Conservation (phyloP, 805 yeast genomes). For the Hanseniaspora singularis region DNA sequence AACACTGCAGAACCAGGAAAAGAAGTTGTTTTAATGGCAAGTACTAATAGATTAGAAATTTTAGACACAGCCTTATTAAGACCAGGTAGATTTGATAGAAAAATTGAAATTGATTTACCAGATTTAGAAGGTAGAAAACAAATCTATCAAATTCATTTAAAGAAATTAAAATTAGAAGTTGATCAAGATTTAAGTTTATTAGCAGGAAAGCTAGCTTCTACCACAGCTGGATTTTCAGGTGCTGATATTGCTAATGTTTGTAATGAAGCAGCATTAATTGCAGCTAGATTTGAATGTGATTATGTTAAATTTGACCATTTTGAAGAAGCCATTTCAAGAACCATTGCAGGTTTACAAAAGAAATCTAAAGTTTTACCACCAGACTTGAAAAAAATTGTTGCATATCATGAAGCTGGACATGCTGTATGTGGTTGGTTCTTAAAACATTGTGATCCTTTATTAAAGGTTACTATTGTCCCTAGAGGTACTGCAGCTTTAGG, state of each 20-base stretch:
- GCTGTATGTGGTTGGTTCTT: conserved; percentile 97
- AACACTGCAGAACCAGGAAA: conserved; percentile 47
- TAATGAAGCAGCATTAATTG: conserved; percentile 94
- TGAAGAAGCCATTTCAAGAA: conserved; percentile 94
- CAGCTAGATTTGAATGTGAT: conserved; percentile 72
- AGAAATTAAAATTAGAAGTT: conserved; percentile 43
- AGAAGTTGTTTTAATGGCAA: conserved; percentile 93
- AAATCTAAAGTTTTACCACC: conserved; percentile 72
- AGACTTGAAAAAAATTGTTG: conserved; percentile 81
- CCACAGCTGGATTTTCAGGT: conserved; percentile 97
- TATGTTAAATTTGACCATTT: conserved; percentile 67
- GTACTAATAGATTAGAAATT: conserved; percentile 92
- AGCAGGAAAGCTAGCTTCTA: conserved; percentile 81
- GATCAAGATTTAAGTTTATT: conserved; percentile 37
- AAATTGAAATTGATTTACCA: conserved; percentile 81
- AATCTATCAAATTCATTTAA: conserved; percentile 76
- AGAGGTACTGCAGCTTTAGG: conserved; percentile 96
- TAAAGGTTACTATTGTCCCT: conserved; percentile 93
- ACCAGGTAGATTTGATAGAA: conserved; percentile 97
- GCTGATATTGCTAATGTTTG: conserved; percentile 97
- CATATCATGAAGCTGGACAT: conserved; percentile 98
- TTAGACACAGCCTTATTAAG: conserved; percentile 85
- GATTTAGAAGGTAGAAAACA: conserved; percentile 91
- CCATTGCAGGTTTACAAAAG: conserved; percentile 89
- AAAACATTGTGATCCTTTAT: conserved; percentile 79